A percentile compares a stretch with the other conserved stretches of the same genome.
phyloP scores from a whole-genome alignment of 768 basidiomycete species.

The Fibroporia radiculosa region DNA sequence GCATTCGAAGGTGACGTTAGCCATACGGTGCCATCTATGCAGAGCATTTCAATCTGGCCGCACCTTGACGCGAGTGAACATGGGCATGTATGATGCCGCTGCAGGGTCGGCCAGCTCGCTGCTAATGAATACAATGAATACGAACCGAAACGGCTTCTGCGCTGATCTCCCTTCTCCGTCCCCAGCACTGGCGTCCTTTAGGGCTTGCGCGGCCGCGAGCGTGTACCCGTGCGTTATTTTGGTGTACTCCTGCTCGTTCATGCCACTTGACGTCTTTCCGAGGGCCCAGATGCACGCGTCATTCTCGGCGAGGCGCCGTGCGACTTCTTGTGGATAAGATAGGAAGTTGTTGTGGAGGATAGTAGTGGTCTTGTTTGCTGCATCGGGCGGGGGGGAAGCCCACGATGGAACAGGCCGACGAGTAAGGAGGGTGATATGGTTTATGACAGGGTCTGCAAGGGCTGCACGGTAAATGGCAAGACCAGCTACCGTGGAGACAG shows the following conservation, averaged over 20 bases:
- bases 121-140: slow-evolving; percentile 30
- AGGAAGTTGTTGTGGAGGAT: slow-evolving; percentile 28
- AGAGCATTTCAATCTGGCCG: slow-evolving; percentile 7
- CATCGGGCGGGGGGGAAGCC: slow-evolving; percentile 22
- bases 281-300: slow-evolving; percentile 32
- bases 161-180: slow-evolving; percentile 4
- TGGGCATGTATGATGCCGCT: slow-evolving; percentile 20
- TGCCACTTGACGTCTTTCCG: slow-evolving; percentile 21
- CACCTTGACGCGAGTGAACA: slow-evolving; percentile 32
- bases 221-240: slow-evolving; percentile 29
- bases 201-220: slow-evolving; percentile 22
- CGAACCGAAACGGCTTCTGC: slow-evolving; percentile 28
- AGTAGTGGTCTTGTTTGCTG: slow-evolving; percentile 21
- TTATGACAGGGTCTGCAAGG: slow-evolving; percentile 21
- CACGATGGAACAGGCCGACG: slow-evolving; percentile 26
- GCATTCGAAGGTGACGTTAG: not conserved
- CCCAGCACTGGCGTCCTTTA: slow-evolving; percentile 23
- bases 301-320: slow-evolving; percentile 22
- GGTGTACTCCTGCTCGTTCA: slow-evolving; percentile 26
- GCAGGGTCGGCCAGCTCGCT: slow-evolving; percentile 30
- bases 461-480: slow-evolving; percentile 27
- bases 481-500: slow-evolving; percentile 19
- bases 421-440: slow-evolving; percentile 26
- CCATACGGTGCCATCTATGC: not conserved
- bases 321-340: slow-evolving; percentile 23